Conservation (phyloP, 805 yeast genomes). For the Hanseniaspora valbyensis region DNA sequence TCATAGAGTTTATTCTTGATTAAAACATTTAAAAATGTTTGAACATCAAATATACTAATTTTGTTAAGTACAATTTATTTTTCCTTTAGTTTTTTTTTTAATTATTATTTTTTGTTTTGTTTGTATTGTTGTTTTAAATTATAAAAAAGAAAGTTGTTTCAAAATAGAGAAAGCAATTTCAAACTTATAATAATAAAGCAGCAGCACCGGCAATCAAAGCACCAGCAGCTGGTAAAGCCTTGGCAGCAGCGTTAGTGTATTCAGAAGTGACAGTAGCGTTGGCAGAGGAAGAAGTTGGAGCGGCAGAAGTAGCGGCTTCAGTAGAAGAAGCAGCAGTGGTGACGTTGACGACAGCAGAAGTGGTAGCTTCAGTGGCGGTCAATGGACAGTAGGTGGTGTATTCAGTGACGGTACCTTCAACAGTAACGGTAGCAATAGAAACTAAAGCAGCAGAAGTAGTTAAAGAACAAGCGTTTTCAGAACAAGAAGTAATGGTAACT, state of each 20-base stretch:
- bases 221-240: conserved; percentile 39
- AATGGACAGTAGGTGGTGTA: conserved; percentile 31
- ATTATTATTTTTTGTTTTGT: conserved; percentile 1
- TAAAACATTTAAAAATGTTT: conserved; percentile 13
- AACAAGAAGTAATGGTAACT: conserved; percentile 31
- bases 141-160: not conserved
- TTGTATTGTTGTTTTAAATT: not conserved
- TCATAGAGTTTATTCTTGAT: conserved; percentile 13
- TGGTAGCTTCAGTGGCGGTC: conserved; percentile 21
- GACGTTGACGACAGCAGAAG: not conserved
- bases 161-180: not conserved
- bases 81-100: no score
- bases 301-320: conserved; percentile 17
- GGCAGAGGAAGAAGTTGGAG: not conserved
- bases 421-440: conserved; percentile 30
- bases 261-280: conserved; percentile 22
- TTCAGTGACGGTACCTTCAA: conserved; percentile 30
- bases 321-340: not conserved
- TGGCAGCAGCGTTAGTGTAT: conserved; percentile 35
- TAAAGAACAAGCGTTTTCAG: conserved; percentile 27
- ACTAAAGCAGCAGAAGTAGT: conserved; percentile 29
- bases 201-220: conserved; percentile 50
- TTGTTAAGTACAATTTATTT: no score
- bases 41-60: conserved; percentile 14
- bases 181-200: conserved; percentile 38